A percentile compares a stretch with the other conserved stretches of the same genome.
Conservation (phyloP, 2,329 filamentous ascomycete genomes). For the Colletotrichum shisoi region DNA sequence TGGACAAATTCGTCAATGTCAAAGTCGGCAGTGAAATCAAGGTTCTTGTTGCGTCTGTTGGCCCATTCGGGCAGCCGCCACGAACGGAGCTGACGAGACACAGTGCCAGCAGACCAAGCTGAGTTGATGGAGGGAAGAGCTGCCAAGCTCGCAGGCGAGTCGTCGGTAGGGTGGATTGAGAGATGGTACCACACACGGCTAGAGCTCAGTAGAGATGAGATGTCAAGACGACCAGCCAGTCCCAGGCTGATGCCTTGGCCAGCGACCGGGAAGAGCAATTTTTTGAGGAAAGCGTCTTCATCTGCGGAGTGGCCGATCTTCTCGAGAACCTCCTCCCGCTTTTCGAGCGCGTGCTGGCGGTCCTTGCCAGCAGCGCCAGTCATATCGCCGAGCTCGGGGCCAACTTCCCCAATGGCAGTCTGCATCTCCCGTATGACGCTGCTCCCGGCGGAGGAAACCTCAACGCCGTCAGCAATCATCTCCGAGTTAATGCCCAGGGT, state of each 20-base stretch:
- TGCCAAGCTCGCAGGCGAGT: slow-evolving; percentile 77
- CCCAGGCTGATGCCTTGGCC: slow-evolving; percentile 84
- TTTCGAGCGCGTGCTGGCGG: slow-evolving; percentile 80
- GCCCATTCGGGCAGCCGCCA: slow-evolving; percentile 98
- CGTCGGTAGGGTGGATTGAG: slow-evolving; percentile 88
- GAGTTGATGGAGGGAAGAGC: slow-evolving; percentile 75
- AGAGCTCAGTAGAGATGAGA: slow-evolving; percentile 76
- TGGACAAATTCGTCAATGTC: slow-evolving; percentile 90
- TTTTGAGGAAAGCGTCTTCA: slow-evolving; percentile 81
- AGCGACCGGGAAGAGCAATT: slow-evolving; percentile 79
- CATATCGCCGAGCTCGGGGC: slow-evolving; percentile 79
- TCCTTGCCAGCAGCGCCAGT: slow-evolving; percentile 73
- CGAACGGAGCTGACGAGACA: slow-evolving; percentile 89
- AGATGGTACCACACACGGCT: slow-evolving; percentile 97
- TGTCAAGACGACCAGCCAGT: slow-evolving; percentile 78
- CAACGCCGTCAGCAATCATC: slow-evolving; percentile 94
- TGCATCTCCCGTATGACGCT: slow-evolving; percentile 90
- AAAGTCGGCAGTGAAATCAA: slow-evolving; percentile 97
- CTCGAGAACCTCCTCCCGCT: slow-evolving; percentile 82
- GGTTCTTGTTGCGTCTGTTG: slow-evolving; percentile 85
- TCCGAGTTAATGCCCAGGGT: slow-evolving; percentile 91
- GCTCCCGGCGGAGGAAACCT: slow-evolving; percentile 75
- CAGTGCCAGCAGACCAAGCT: slow-evolving; percentile 89
- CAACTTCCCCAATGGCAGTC: slow-evolving; percentile 77
- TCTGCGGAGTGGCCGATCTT: slow-evolving; percentile 85